Conservation (phyloP, 176 grass and related monocot species). For the Dendrocalamus sinicus region DNA sequence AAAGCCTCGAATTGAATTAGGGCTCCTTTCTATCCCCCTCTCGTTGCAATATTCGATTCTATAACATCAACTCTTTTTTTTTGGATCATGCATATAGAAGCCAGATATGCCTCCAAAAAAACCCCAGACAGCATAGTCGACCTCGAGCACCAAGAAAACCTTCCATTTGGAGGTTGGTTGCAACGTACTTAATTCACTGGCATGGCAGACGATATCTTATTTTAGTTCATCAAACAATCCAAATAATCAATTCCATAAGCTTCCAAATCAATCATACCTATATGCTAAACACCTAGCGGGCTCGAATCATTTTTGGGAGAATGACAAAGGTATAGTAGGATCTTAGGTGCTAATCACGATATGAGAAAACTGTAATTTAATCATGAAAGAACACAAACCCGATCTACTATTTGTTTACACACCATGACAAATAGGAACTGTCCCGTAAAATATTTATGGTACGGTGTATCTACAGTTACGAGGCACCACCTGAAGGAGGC, state of each 20-base stretch:
- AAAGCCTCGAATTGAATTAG: no score
- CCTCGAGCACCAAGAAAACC: constrained; percentile 25
- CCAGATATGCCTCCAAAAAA: not conserved
- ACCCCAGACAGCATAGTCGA: not conserved
- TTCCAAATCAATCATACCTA: constrained; percentile 54
- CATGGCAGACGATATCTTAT: constrained; percentile 22
- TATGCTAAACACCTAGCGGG: not conserved
- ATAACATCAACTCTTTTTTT: not conserved
- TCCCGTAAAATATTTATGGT: constrained; percentile 9
- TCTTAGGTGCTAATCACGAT: constrained; percentile 39
- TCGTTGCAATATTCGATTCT: no score
- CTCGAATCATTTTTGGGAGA: constrained; percentile 40
- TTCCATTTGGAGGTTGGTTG: constrained; percentile 54
- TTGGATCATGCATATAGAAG: not conserved
- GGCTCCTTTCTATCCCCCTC: no score
- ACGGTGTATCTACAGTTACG: not conserved
- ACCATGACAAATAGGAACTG: constrained; percentile 18
- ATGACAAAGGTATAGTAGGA: constrained; percentile 47
- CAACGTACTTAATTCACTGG: constrained; percentile 38
- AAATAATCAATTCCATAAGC: constrained; percentile 38
- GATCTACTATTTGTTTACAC: constrained; percentile 1
- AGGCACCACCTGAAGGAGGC: not conserved
- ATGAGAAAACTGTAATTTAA: constrained; percentile 16
- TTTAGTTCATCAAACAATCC: constrained; percentile 31
- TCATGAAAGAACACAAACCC: constrained; percentile 10